phyloP scores from a whole-genome alignment of 345 rosid species.

The Durio zibethinus region DNA sequence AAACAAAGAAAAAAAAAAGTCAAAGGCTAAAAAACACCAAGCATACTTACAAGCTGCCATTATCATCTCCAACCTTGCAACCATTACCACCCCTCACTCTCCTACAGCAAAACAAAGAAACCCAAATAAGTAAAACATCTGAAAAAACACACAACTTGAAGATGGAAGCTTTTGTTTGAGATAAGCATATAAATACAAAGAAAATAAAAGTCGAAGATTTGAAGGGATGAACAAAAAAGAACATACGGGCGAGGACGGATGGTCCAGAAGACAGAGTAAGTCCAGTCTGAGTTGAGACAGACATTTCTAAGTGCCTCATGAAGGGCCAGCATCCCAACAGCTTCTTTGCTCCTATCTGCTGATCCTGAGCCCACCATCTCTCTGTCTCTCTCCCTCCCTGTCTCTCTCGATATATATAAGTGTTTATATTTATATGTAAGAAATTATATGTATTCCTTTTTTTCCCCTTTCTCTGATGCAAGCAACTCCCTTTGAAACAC shows the following conservation, averaged over 20 bases:
- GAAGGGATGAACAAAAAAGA: neutral
- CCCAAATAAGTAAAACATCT: constrained; percentile 30
- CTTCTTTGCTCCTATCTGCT: constrained; percentile 98
- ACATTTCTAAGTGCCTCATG: constrained; percentile 98
- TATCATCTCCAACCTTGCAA: constrained; percentile 98
- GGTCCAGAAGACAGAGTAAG: constrained; percentile 99
- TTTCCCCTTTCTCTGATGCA: neutral
- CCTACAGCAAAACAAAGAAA: constrained; percentile 45
- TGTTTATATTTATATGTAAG: neutral
- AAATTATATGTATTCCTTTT: neutral
- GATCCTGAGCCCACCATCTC: constrained; percentile 99
- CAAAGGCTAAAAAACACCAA: constrained; percentile 7
- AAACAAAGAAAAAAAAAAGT: constrained; percentile 14
- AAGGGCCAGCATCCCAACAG: constrained; percentile 99
- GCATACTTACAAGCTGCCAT: constrained; percentile 91
- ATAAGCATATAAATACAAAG: constrained; percentile 8
- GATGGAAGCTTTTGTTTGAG: neutral
- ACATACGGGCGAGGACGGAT: constrained; percentile 98
- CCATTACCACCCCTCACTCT: constrained; percentile 96
- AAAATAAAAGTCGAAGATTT: constrained; percentile 11
- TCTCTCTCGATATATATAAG: constrained; percentile 12
- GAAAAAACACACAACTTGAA: neutral
- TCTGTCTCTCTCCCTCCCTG: constrained; percentile 27
- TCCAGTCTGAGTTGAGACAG: constrained; percentile 98
- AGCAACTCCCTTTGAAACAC: neutral